A percentile compares a stretch with the other conserved stretches of the same genome.
phyloP scores from a whole-genome alignment of 495 filamentous ascomycete genomes.

The Penicillium subrubescens region DNA sequence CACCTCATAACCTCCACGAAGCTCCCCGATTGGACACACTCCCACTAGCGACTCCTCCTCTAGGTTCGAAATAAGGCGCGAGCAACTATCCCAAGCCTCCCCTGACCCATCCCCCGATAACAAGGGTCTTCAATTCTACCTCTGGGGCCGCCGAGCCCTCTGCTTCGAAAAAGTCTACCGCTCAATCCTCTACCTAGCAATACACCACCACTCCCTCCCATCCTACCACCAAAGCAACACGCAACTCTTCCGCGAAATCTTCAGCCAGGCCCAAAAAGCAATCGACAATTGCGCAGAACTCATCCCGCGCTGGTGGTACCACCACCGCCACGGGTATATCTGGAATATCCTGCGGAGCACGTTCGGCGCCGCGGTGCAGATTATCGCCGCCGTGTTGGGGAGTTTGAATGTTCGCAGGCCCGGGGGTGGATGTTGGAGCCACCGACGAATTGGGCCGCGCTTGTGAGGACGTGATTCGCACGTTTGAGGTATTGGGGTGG shows the following conservation, averaged over 20 bases:
- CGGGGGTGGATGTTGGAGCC: constrained; percentile 16
- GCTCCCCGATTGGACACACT: neutral
- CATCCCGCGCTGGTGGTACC: constrained; percentile 28
- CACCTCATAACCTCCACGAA: neutral
- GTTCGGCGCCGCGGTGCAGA: constrained; percentile 26
- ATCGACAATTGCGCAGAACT: constrained; percentile 26
- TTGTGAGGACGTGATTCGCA: constrained; percentile 25
- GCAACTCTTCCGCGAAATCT: constrained; percentile 15
- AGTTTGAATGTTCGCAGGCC: constrained; percentile 9
- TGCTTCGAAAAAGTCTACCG: constrained; percentile 29
- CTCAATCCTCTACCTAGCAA: constrained; percentile 30
- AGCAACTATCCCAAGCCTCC: constrained; percentile 10
- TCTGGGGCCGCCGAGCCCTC: constrained; percentile 21
- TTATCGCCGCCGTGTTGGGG: constrained; percentile 23
- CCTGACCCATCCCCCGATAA: constrained; percentile 10
- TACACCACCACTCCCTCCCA: constrained; percentile 25
- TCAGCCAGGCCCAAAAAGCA: constrained; percentile 23
- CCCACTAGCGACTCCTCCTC: neutral
- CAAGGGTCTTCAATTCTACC: constrained; percentile 23
- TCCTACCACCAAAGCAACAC: constrained; percentile 17
- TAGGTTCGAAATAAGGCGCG: constrained; percentile 20
- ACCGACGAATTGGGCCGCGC: constrained; percentile 25
- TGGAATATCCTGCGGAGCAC: constrained; percentile 24
- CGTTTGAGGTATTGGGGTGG: constrained; percentile 21
- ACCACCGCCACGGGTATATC: constrained; percentile 33